These are phyloP conservation scores for Dissophora globulifera DNA, from an alignment of 192 early-diverging fungal genomes.

Conservation along the genomic window DNA sequence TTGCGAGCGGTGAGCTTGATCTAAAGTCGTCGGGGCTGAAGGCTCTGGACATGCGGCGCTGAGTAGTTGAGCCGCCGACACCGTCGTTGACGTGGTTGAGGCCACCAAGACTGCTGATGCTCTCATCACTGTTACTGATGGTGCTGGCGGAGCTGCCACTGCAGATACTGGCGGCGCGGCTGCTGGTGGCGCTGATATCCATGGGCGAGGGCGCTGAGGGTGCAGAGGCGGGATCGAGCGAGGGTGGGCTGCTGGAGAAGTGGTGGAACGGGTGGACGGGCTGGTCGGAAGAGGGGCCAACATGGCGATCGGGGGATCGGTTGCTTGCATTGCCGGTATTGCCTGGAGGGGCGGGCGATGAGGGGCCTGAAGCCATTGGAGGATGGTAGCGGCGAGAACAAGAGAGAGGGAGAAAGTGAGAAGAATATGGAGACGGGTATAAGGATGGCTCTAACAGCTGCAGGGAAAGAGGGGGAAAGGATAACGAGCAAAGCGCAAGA, in stretches of 20 bases:
- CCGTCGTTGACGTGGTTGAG: constrained; percentile 53
- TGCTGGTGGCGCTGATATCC: constrained; percentile 2
- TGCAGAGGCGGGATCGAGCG: neutral
- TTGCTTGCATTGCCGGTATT: neutral
- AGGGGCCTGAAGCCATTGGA: constrained; percentile 11
- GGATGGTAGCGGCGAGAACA: neutral
- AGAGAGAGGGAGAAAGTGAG: neutral
- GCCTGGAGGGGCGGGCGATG: neutral
- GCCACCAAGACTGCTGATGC: constrained; percentile 35
- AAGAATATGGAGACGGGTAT: neutral
- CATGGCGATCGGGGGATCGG: neutral
- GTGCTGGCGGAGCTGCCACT: constrained; percentile 4
- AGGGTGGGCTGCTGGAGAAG: neutral
- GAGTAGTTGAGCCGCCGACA: constrained; percentile 23
- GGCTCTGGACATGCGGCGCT: constrained; percentile 36
- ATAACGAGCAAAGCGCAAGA: no score
- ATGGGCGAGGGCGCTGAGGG: neutral
- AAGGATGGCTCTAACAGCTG: neutral
- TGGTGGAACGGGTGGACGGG: neutral
- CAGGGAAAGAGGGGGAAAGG: no score
- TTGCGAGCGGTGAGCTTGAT: neutral
- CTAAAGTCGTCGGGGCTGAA: constrained; percentile 12
- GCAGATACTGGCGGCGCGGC: constrained; percentile 25
- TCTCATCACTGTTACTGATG: constrained; percentile 20
- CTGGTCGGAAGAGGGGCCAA: neutral